Evolutionary conservation across 176 grass and related monocot genomes (phyloP).

Genomic region (Carex littledalei): DNA sequence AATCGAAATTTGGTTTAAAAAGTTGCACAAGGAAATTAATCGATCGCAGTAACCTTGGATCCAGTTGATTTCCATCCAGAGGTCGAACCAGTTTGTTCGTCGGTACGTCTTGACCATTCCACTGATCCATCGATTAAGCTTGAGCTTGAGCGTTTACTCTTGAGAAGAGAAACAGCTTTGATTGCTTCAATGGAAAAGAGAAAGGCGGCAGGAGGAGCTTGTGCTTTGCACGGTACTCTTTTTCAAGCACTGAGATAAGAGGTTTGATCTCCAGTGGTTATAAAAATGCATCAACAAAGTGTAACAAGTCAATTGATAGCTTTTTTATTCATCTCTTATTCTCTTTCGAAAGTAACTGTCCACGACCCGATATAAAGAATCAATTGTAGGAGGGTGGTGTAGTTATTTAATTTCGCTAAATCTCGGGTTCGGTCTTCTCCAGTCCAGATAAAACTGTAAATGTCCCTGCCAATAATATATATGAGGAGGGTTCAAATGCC

Average conservation of each 20-base stretch:
- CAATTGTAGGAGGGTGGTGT: neutral
- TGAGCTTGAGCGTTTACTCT: neutral
- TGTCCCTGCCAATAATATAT: too few relatives aligned
- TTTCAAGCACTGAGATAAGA: conserved; percentile 9
- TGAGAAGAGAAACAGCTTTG: neutral
- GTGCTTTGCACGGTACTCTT: conserved; percentile 20
- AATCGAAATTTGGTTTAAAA: neutral
- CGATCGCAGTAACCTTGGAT: conserved; percentile 10
- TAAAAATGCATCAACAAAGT: neutral
- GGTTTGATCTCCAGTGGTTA: neutral
- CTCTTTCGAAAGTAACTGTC: neutral
- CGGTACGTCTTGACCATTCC: neutral
- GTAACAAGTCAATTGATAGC: neutral
- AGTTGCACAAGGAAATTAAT: neutral
- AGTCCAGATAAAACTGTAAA: too few relatives aligned
- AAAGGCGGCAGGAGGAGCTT: neutral
- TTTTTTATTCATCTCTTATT: neutral
- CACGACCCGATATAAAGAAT: neutral
- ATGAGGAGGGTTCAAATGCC: too few relatives aligned
- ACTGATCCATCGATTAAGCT: conserved; percentile 11
- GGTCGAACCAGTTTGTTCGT: neutral
- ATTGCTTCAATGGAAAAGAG: conserved; percentile 2
- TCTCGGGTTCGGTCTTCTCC: too few relatives aligned
- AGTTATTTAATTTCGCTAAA: neutral
- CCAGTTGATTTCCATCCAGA: conserved; percentile 8